These are phyloP conservation scores for Allium sativum DNA, from an alignment of 106 monocot species.

Conservation along the genomic window DNA sequence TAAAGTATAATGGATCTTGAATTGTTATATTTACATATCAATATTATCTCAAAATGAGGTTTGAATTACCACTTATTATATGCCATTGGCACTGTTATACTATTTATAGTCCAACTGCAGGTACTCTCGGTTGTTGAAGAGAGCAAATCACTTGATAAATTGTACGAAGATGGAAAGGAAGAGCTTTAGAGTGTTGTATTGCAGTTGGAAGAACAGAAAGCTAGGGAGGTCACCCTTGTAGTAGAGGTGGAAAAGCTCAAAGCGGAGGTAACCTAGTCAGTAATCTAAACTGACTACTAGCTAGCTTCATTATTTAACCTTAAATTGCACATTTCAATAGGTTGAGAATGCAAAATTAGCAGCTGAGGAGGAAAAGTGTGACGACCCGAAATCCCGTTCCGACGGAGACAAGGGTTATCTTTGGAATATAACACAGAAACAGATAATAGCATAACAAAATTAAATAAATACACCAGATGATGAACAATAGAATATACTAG, in stretches of 20 bases:
- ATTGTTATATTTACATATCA: too few species aligned
- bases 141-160: conserved; percentile 31
- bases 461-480: too few species aligned
- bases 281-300: not conserved
- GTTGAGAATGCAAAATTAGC: conserved; percentile 29
- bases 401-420: too few species aligned
- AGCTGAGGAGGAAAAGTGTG: conserved; percentile 45
- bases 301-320: conserved; percentile 1
- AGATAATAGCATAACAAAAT: too few species aligned
- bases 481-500: too few species aligned
- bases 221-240: conserved; percentile 29
- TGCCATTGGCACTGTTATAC: too few species aligned
- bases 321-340: conserved; percentile 25
- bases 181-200: conserved; percentile 31
- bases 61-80: too few species aligned
- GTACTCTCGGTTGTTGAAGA: conserved; percentile 55
- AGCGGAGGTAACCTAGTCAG: conserved; percentile 32
- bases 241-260: conserved; percentile 31
- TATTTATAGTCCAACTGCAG: too few species aligned
- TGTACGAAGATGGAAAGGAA: conserved; percentile 44
- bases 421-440: too few species aligned
- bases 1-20: too few species aligned
- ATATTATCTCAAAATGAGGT: too few species aligned
- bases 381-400: too few species aligned
- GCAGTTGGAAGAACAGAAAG: conserved; percentile 48